Evolutionary conservation across 345 rosid species (phyloP), one percentile per base, ranked within the genome.

Genomic region (Salix brachista): DNA sequence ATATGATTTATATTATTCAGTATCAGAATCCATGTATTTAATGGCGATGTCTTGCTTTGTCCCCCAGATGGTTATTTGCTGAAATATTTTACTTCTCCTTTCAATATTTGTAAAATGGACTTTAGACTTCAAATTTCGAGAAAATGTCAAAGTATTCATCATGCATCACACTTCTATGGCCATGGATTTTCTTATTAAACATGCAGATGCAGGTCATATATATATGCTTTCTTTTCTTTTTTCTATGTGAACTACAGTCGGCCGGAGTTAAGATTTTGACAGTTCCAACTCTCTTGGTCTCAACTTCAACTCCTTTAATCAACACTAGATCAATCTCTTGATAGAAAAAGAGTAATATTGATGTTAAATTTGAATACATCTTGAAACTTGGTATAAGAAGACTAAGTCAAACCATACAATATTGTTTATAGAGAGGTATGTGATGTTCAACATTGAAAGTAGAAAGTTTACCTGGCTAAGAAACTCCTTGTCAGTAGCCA

Each of bases 401-500:
- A 72, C 75, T 13, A 36, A 3, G 66, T 72, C 67, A 72, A 58
- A 14, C 16, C 28, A 34, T 70, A 44, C 30, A 2, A 10, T 41
- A 10, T 28, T 28, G 11, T 25, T 13, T 2, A 11, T 25, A n/a
- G 17, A 34, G 8, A 69, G 19, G 30, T 13, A 10, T 10, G 68
- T 30, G n/a, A 30, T 41, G 4, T 58, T 69, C 72, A 65, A 39
- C 14, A 32, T 16, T 28, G n/a, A 30, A n/a, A 16, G 25, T 17
- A 8, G 41, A 65, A 54, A 11, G 46, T 41, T 64, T 81, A 85
- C 91, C 91, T 82, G 81, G 76, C 83, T 82, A 67, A 88, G 89
- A 69, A 88, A 88, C 46, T 80, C 85, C 48, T 17, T 74, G n/a
- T 88, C 91, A 2, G 91, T 88, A 73, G 66, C 75, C 76, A 65